Conservation (phyloP, 2,329 filamentous ascomycete species). For the Claviceps sorghi region DNA sequence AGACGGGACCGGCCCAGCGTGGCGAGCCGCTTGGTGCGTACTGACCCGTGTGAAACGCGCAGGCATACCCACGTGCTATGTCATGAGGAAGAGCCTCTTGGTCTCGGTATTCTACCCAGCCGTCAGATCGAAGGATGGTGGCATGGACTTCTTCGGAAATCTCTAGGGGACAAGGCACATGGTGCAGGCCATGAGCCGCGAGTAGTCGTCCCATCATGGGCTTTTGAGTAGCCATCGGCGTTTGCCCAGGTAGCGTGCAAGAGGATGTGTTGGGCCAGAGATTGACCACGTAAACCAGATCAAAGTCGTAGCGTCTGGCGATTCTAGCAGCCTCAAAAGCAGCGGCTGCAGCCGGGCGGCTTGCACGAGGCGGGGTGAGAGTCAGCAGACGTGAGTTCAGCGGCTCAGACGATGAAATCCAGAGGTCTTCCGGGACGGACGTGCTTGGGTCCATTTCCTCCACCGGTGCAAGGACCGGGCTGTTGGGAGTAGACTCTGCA, state of each 20-base stretch:
- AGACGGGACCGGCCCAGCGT: slow-evolving; percentile 13
- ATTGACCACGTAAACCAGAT: slow-evolving; percentile 44
- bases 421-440: slow-evolving; percentile 11
- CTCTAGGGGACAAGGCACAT: slow-evolving; percentile 35
- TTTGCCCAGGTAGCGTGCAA: not conserved
- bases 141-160: slow-evolving; percentile 35
- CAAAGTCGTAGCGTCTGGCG: slow-evolving; percentile 40
- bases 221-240: slow-evolving; percentile 6
- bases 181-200: slow-evolving; percentile 38
- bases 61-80: slow-evolving; percentile 37
- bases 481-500: slow-evolving; percentile 26
- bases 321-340: slow-evolving; percentile 42
- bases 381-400: slow-evolving; percentile 24
- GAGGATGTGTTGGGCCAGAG: slow-evolving; percentile 32
- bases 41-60: slow-evolving; percentile 35
- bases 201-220: slow-evolving; percentile 35
- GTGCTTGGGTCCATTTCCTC: not conserved
- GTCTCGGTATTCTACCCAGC: slow-evolving; percentile 39
- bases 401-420: slow-evolving; percentile 11
- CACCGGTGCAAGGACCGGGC: slow-evolving; percentile 5
- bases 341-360: slow-evolving; percentile 29
- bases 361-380: slow-evolving; percentile 29
- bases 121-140: slow-evolving; percentile 32
- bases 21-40: slow-evolving; percentile 15
- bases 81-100: slow-evolving; percentile 26